These are phyloP conservation scores for Prunella vulgaris DNA, from an alignment of 257 asterid genomes.

Conservation along the genomic window DNA sequence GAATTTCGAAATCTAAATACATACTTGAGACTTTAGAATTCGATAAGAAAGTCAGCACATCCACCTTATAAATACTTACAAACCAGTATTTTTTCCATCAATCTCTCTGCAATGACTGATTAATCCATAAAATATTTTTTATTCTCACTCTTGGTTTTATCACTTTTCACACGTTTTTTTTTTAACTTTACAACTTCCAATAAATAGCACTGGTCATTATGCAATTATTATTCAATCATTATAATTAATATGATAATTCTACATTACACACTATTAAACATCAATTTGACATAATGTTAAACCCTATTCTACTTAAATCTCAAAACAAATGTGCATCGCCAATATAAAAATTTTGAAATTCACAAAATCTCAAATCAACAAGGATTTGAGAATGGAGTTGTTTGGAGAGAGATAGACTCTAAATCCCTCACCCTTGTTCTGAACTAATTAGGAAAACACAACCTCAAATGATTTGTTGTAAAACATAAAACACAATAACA, in stretches of 20 bases:
- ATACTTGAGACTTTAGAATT: neutral
- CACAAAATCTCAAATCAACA: neutral
- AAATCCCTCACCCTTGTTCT: neutral
- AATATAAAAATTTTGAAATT: too few species aligned
- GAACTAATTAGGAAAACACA: neutral
- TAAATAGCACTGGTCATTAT: too few species aligned
- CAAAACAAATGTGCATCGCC: too few species aligned
- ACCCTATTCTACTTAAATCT: neutral
- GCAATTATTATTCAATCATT: neutral
- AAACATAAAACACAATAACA: neutral
- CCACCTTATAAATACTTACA: too few species aligned
- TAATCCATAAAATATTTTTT: too few species aligned
- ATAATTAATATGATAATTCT: neutral
- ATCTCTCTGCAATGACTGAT: too few species aligned
- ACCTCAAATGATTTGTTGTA: neutral
- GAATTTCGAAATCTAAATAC: neutral
- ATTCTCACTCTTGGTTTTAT: too few species aligned
- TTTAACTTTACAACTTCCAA: neutral
- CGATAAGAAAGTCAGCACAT: too few species aligned
- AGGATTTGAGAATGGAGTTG: neutral
- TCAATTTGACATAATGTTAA: neutral
- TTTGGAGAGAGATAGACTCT: neutral
- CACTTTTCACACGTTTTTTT: too few species aligned
- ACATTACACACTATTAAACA: neutral
- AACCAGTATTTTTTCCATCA: neutral